Base-by-base conservation (phyloP, 768 basidiomycete genomes). In the Gymnopilus dilepis region DNA sequence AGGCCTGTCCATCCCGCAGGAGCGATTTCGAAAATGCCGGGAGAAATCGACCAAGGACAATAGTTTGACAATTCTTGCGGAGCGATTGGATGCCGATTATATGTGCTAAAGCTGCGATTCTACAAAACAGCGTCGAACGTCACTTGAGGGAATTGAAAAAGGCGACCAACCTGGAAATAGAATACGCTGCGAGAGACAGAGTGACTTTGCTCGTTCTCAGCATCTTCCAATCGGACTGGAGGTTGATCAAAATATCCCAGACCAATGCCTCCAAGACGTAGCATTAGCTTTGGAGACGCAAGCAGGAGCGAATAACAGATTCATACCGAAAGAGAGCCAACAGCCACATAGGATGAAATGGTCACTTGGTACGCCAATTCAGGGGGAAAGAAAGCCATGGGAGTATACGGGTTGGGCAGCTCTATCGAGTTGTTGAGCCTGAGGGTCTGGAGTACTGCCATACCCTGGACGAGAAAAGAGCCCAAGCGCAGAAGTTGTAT, bases 11-110 rank as follows among this genome's bases (percentile, higher is more conserved):
- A 6, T 38, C 22, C 21, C 56, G 54, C 47, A 61, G 22, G 22
- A 61, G 22, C 4, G 55, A 54, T 31, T 61, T 61, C 1, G 60
- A 61, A 37, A 61, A 61, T 13, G 55, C 54, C 1, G 60, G 60
- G 6, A 61, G 55, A n/a, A 48, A 51, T 38, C 45, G 37, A 6
- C 60, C 60, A 0, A 61, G 28, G 17, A 61, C 17, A 22, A 56
- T 42, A 3, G 56, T 48, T 19, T 24, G 12, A 15, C 50, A 56
- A 3, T 47, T 47, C 8, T 26, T 45, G 12, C 9, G 30, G 8
- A 56, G 21, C n/a, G 54, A 31, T 5, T 50, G 30, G 19, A 43
- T 31, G 3, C 48, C 43, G 17, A 56, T n/a, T 12, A 47, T 28
- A 24, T 42, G 51, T 6, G 21, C 60, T 4, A 50, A 40, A 40